A percentile compares a stretch with the other conserved stretches of the same genome.
Evolutionary conservation across 176 grass and related monocot species (phyloP).

Genomic region (Metroxylon sagu): DNA sequence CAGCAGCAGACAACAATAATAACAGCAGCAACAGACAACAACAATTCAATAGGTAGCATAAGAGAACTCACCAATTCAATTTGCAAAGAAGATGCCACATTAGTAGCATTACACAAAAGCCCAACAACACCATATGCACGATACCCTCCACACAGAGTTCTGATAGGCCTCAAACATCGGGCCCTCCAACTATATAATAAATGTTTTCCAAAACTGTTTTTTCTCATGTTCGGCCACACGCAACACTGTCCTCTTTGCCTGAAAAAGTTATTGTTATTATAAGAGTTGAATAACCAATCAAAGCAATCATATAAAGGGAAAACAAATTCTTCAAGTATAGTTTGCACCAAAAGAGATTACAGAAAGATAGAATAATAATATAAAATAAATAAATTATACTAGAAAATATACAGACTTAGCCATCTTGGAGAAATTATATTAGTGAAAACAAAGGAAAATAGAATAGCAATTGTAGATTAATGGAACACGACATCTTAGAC

Average conservation of each 20-base stretch:
- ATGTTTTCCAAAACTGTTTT: slow-evolving; percentile 71
- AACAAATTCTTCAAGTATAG: too few species aligned
- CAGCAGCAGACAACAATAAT: too few species aligned
- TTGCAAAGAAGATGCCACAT: slow-evolving; percentile 61
- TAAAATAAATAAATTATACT: too few species aligned
- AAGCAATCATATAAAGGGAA: neutral
- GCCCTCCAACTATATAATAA: slow-evolving; percentile 64
- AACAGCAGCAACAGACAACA: too few species aligned
- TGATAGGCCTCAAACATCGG: slow-evolving; percentile 62
- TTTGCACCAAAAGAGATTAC: too few species aligned
- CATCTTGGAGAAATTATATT: too few species aligned
- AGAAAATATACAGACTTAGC: too few species aligned
- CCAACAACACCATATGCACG: slow-evolving; percentile 52
- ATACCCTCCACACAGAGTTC: slow-evolving; percentile 66
- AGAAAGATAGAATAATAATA: too few species aligned
- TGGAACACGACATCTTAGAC: too few species aligned
- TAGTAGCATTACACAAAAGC: slow-evolving; percentile 71
- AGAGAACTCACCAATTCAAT: slow-evolving; percentile 72
- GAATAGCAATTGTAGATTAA: too few species aligned
- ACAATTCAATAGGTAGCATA: neutral
- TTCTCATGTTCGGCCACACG: slow-evolving; percentile 61
- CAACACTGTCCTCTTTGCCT: slow-evolving; percentile 58
- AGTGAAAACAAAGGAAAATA: too few species aligned
- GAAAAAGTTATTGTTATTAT: slow-evolving; percentile 11
- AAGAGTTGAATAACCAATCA: neutral